Evolutionary conservation across 176 grass and related monocot genomes (phyloP), one percentile per base, ranked within the genome.

Genomic region (Triticum turgidum): DNA sequence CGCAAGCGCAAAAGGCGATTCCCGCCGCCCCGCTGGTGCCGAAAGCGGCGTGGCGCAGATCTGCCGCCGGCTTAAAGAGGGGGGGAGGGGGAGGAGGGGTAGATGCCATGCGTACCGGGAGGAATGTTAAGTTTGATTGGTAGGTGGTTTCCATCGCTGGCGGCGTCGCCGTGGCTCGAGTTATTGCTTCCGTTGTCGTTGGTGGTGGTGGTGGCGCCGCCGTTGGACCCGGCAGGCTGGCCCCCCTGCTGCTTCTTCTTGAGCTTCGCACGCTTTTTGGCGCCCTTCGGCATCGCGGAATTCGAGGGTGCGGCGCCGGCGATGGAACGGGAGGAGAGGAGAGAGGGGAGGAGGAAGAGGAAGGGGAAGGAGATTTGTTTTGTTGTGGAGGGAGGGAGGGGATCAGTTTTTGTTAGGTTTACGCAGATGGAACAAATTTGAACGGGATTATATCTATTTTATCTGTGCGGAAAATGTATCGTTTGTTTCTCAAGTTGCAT

Each of bases 191-290:
- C 71, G 82, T 84, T 80, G 84, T 5, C 47, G 82, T 41, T 32
- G 72, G 64, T 11, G 78, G 68, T 24, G 72, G 64, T 11, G 68
- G 12, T 24, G 77, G 33, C 79, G 59, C 27, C 87, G 70, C 56
- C 73, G 83, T 89, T 59, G 35, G 85, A 71, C 7, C 39, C 78
- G 42, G 58, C 59, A 17, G 65, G 47, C 37, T 82, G 84, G 39
- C 76, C 68, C 80, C 73, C 59, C 87, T 89, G 87, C 87, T 92
- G 67, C 87, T 92, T 4, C 84, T 89, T 89, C 91, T 84, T 92
- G 87, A 89, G 87, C 87, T 89, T 92, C 76, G 91, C 91, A 5
- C 91, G 87, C 91, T 92, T 92, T 84, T 92, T 92, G 17, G 91
- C 47, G 52, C 87, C 91, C 87, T 89, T 86, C 80, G 91, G 91